Evolutionary conservation across 1,284 basidiomycete genomes (phyloP).

Genomic region (Sporisorium exsertum): DNA sequence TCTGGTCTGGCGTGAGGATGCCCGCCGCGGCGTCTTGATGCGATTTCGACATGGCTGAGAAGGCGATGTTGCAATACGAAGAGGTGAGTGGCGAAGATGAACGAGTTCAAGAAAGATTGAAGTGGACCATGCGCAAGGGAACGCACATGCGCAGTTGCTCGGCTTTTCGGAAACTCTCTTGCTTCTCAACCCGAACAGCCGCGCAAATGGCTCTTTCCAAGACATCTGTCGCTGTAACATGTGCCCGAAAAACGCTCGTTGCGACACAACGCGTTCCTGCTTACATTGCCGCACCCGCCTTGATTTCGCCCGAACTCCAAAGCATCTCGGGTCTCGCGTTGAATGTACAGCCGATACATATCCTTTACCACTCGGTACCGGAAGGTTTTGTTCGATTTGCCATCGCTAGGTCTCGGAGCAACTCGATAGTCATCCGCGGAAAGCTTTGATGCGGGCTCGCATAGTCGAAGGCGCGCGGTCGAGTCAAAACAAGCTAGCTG

Average conservation of each 20-base stretch:
- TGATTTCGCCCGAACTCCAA: background rate
- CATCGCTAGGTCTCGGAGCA: background rate
- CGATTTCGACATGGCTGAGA: background rate
- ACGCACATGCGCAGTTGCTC: background rate
- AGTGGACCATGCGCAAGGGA: background rate
- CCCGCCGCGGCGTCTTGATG: background rate
- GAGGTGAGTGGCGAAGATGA: background rate
- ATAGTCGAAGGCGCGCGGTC: background rate
- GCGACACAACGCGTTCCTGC: constrained; percentile 8
- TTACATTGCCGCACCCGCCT: constrained; percentile 6
- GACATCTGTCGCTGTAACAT: constrained; percentile 1
- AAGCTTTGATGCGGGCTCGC: background rate
- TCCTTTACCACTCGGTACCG: background rate
- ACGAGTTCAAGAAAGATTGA: background rate
- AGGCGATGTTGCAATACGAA: background rate
- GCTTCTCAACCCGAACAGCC: constrained; percentile 16
- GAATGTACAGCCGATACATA: constrained; percentile 15
- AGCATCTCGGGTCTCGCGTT: background rate
- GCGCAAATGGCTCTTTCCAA: background rate
- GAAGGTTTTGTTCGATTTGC: too few relatives aligned
- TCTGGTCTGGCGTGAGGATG: constrained; percentile 39
- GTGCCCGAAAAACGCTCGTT: background rate
- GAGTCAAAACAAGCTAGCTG: background rate
- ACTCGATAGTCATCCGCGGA: background rate
- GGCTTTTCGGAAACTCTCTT: constrained; percentile 23